Evolutionary conservation across 768 basidiomycete genomes (phyloP).

Genomic region (Trametes villosa): DNA sequence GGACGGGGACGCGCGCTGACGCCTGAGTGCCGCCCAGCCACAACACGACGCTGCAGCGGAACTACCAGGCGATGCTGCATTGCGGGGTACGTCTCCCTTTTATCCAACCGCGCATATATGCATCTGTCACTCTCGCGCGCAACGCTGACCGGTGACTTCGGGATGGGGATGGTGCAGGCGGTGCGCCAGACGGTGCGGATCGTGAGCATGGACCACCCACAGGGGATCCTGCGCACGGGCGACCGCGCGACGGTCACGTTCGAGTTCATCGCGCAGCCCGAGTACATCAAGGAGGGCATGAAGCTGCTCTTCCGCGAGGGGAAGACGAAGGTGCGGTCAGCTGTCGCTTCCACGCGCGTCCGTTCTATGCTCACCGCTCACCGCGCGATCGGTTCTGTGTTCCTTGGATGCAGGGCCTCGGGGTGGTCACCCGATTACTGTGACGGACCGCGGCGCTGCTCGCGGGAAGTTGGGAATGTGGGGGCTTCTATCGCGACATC

Average conservation of each 20-base stretch:
- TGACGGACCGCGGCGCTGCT: constrained; percentile 36
- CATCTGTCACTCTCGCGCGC: too few species aligned
- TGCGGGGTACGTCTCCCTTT: constrained; percentile 80
- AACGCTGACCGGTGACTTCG: too few species aligned
- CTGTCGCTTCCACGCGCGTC: not conserved
- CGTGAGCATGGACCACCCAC: constrained; percentile 87
- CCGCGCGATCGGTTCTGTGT: constrained; percentile 1
- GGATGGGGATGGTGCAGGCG: too few species aligned
- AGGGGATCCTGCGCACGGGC: constrained; percentile 88
- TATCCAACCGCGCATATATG: too few species aligned
- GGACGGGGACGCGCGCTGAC: constrained; percentile 6
- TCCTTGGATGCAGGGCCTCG: constrained; percentile 59
- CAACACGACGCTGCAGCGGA: constrained; percentile 90
- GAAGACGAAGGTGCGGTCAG: constrained; percentile 78
- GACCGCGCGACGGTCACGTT: constrained; percentile 94
- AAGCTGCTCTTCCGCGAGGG: constrained; percentile 94
- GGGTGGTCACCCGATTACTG: constrained; percentile 71
- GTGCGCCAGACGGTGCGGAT: constrained; percentile 92
- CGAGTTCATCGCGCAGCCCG: constrained; percentile 91
- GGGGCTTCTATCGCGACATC: not conserved
- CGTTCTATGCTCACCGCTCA: too few species aligned
- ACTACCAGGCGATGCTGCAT: constrained; percentile 96
- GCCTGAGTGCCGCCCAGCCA: constrained; percentile 52
- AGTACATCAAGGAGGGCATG: constrained; percentile 93
- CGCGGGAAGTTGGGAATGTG: too few species aligned